Conservation (phyloP, 2,329 filamentous ascomycete genomes). For the Ascochyta pisi region DNA sequence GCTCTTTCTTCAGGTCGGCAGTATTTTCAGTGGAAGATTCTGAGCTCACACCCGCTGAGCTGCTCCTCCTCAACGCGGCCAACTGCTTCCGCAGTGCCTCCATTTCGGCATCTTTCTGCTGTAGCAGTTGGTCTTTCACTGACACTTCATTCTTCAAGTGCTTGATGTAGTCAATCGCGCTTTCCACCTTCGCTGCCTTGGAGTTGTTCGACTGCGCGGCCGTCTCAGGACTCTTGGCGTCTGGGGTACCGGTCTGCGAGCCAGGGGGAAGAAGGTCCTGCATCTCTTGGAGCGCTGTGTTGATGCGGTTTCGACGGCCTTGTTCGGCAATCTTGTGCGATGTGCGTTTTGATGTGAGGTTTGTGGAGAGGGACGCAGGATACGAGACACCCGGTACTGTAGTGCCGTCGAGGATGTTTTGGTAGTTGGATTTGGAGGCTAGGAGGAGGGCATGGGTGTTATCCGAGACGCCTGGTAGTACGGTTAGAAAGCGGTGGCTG, state of each 20-base stretch:
- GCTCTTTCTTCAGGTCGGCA: constrained; percentile 7
- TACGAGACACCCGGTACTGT: constrained; percentile 89
- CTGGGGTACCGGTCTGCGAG: constrained; percentile 40
- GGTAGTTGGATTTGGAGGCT: constrained; percentile 95
- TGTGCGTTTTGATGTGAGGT: constrained; percentile 93
- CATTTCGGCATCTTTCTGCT: constrained; percentile 69
- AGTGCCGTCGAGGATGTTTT: constrained; percentile 94
- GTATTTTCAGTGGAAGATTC: background rate
- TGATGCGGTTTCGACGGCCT: constrained; percentile 92
- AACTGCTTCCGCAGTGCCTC: constrained; percentile 59
- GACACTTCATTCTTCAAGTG: constrained; percentile 76
- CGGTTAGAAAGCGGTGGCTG: constrained; percentile 17
- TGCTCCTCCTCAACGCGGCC: constrained; percentile 35
- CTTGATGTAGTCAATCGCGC: constrained; percentile 95
- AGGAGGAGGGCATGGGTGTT: constrained; percentile 76
- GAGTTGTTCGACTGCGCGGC: constrained; percentile 60
- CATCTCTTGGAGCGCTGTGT: constrained; percentile 90
- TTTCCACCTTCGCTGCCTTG: constrained; percentile 97
- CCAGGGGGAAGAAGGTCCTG: constrained; percentile 76
- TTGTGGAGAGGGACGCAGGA: constrained; percentile 88
- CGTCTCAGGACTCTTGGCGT: constrained; percentile 47
- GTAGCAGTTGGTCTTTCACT: constrained; percentile 68
- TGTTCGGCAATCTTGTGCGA: constrained; percentile 99
- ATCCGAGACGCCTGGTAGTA: constrained; percentile 55
- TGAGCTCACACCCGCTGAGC: constrained; percentile 16